Evolutionary conservation across 2,329 filamentous ascomycete genomes (phyloP).

Genomic region (Apiospora sp.): DNA sequence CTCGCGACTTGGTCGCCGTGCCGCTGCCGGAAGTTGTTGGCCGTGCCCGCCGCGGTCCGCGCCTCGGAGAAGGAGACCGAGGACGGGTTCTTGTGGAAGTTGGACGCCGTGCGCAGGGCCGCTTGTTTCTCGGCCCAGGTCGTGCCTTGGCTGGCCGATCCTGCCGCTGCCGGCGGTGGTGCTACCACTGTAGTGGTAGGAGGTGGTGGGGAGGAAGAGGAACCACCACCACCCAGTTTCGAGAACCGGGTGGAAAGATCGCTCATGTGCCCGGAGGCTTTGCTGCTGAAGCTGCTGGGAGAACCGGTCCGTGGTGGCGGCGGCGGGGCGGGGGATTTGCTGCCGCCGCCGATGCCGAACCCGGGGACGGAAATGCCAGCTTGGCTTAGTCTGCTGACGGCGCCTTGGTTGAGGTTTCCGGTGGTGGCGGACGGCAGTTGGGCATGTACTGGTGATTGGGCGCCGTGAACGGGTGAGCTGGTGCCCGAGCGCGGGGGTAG

Average conservation of each 20-base stretch:
- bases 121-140: constrained; percentile 64
- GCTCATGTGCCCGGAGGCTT: constrained; percentile 58
- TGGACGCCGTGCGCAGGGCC: constrained; percentile 66
- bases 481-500: constrained; percentile 69
- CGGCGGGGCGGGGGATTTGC: constrained; percentile 32
- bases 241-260: constrained; percentile 75
- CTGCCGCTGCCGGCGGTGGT: constrained; percentile 23
- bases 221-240: constrained; percentile 51
- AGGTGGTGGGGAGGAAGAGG: constrained; percentile 36
- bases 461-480: constrained; percentile 52
- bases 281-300: constrained; percentile 25
- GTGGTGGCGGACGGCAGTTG: constrained; percentile 25
- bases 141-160: background rate
- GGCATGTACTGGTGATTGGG: constrained; percentile 36
- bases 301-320: constrained; percentile 36
- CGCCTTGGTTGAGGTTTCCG: constrained; percentile 57
- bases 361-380: constrained; percentile 82
- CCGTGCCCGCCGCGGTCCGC: constrained; percentile 64
- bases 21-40: constrained; percentile 73
- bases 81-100: constrained; percentile 67
- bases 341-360: constrained; percentile 70
- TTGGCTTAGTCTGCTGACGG: constrained; percentile 71
- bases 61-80: constrained; percentile 68
- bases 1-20: constrained; percentile 73
- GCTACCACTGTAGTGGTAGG: background rate